Evolutionary conservation across 345 rosid genomes (phyloP), one percentile per base, ranked within the genome.

Genomic region (Syzygium jambos): DNA sequence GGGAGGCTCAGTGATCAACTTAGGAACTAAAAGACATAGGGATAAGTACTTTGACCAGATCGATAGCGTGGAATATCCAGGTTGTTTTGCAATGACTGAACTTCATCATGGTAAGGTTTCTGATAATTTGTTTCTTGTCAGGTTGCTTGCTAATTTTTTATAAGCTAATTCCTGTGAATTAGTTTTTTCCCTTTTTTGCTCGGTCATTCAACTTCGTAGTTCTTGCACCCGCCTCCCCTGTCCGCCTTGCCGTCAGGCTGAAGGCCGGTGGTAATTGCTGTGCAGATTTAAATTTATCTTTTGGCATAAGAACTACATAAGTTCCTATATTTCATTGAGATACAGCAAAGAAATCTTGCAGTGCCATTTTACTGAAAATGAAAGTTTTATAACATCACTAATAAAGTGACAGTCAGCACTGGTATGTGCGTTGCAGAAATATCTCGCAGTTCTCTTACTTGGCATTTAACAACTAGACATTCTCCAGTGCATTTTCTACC

Each of bases 21-120:
- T 98, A 78, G 99, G 99, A 89, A 96, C 99, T n/a, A 94, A 98
- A 92, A 98, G 93, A 91, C 99, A 98, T 85, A 92, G 89, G 90
- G 98, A 96, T 83, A 96, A 96, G 94, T 98, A 95, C 91, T 98
- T 90, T 53, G 96, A 96, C 84, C 95, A 92, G 78, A 96, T 96
- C 85, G 99, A 96, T 91, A 94, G 90, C 88, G 61, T 98, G 85
- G 98, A 96, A 14, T 98, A 95, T 90, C 94, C 95, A 3, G 99
- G 99, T 89, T 98, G 99, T 92, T 98, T 96, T 86, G 99, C 99
- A 52, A 98, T 98, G 99, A 98, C 99, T 80, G 99, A 98, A 90
- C 96, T 98, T 27, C 99, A 98, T 92, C 99, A 98, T 86, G 99
- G 99, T 96, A 88, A 92, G 89, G 57, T 86, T 46, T 52, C 73